Evolutionary conservation across 2,329 filamentous ascomycete species (phyloP), one percentile per base, ranked within the genome.

Genomic region (Fusarium zealandicum): DNA sequence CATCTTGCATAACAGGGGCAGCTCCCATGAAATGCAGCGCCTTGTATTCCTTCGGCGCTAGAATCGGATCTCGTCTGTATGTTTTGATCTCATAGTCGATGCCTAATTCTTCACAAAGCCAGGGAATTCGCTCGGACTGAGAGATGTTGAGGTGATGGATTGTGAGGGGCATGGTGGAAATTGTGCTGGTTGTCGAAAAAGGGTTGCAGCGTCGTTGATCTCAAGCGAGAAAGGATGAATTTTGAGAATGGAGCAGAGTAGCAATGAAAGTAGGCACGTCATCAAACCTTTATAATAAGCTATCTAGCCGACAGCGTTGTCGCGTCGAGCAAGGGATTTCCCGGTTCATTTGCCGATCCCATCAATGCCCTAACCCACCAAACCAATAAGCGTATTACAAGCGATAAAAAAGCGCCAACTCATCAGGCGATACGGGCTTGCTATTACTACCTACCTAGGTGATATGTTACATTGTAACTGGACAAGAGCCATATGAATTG

Each of bases 111-210:
- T 89, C 86, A 68, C 83, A 83, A 38, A 89, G 80, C 80, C 83
- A 89, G 65, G 82, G 73, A 44, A 88, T 77, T 33, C 86, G 83
- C 68, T 89, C 85, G 30, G 84, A 87, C 68, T 88, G 84, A 10
- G 83, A 85, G 68, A 76, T 64, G 38, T 77, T 73, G n/a, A 85
- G 78, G 61, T 85, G 82, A 64, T 85, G 81, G 16, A 84, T 61
- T 25, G 69, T 71, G 36, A 82, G 69, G 10, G 40, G n/a, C 64
- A 67, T 67, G 12, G n/a, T 16, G 50, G 25, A 16, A n/a, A 1
- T 16, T 9, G 18, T 22, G 22, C 2, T 13, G 28, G 5, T 7
- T 13, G 12, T 31, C 12, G 28, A 31, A 11, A 11, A 5, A 4
- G 5, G 4, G 12, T 4, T 16, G 18, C 2, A 11, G 22, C 12